These are phyloP conservation scores for Escovopsis sp. DNA, from an alignment of 2,329 filamentous ascomycete genomes.

Conservation along the genomic window DNA sequence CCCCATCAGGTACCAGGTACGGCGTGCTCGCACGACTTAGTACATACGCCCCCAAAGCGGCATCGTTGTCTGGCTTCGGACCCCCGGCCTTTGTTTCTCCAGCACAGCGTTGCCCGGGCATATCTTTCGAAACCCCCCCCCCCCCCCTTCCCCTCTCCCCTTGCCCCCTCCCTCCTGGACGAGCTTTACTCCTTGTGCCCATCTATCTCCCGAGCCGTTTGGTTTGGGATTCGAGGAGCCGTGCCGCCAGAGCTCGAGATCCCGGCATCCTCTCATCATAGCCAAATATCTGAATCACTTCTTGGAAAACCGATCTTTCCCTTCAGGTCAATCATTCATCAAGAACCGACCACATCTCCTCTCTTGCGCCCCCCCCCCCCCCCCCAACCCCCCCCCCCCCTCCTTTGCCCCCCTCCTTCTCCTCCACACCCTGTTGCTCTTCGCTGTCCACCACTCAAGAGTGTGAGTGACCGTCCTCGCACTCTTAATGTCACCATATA, in stretches of 20 bases:
- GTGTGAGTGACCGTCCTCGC: slow-evolving; percentile 2
- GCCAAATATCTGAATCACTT: slow-evolving; percentile 6
- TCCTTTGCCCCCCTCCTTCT: neutral
- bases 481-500: slow-evolving; percentile 6
- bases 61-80: slow-evolving; percentile 4
- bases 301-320: slow-evolving; percentile 5
- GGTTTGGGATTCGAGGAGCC: slow-evolving; percentile 2
- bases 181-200: slow-evolving; percentile 3
- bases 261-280: slow-evolving; percentile 5
- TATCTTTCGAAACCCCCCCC: slow-evolving; percentile 5
- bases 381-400: no score
- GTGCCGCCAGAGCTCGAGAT: slow-evolving; percentile 4
- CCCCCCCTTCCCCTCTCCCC: no score
- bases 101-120: slow-evolving; percentile 4
- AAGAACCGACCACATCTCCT: neutral
- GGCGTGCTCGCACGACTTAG: no score
- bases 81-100: slow-evolving; percentile 3
- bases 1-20: slow-evolving; percentile 8
- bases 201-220: slow-evolving; percentile 4
- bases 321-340: slow-evolving; percentile 4
- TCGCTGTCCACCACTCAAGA: slow-evolving; percentile 3
- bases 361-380: no score
- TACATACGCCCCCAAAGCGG: slow-evolving; percentile 6
- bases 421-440: neutral
- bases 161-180: slow-evolving; percentile 4